Evolutionary conservation across 169 alveolate species (phyloP).

Genomic region (Eimeria maxima): DNA sequence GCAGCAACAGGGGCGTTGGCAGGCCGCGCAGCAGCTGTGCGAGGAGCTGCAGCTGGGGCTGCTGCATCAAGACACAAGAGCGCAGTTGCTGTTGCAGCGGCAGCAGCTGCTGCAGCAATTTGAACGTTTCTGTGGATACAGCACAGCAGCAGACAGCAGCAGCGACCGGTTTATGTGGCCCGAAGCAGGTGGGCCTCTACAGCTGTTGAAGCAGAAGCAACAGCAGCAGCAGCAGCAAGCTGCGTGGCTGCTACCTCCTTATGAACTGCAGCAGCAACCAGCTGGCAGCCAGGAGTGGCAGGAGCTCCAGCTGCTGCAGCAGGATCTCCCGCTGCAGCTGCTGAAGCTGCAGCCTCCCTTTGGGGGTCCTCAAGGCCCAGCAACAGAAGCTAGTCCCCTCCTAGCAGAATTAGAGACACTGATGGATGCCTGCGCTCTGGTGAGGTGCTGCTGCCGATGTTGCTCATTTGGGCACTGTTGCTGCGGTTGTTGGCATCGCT

Average conservation of each 20-base stretch:
- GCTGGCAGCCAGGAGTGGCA: constrained; percentile 9
- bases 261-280: constrained; percentile 74
- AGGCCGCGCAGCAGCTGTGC: constrained; percentile 47
- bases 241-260: constrained; percentile 61
- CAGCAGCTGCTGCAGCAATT: constrained; percentile 74
- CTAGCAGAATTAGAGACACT: constrained; percentile 1
- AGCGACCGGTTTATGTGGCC: neutral
- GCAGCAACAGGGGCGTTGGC: constrained; percentile 37
- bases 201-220: constrained; percentile 64
- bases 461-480: neutral
- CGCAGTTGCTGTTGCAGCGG: constrained; percentile 66
- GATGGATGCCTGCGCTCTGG: constrained; percentile 60
- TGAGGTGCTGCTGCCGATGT: constrained; percentile 39
- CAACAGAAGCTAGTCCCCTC: neutral
- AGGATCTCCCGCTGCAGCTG: constrained; percentile 68
- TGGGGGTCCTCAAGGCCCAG: neutral
- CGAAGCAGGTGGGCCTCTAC: constrained; percentile 3
- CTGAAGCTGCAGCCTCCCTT: constrained; percentile 43
- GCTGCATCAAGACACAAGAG: constrained; percentile 64
- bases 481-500: neutral
- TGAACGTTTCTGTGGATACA: constrained; percentile 45
- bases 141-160: constrained; percentile 41
- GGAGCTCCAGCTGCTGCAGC: constrained; percentile 65
- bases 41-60: constrained; percentile 73
- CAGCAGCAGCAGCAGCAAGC: constrained; percentile 68